A percentile compares a stretch with the other conserved stretches of the same genome.
Evolutionary conservation across 352 stramenopile species (phyloP).

Genomic region (Phytopythium vexans): DNA sequence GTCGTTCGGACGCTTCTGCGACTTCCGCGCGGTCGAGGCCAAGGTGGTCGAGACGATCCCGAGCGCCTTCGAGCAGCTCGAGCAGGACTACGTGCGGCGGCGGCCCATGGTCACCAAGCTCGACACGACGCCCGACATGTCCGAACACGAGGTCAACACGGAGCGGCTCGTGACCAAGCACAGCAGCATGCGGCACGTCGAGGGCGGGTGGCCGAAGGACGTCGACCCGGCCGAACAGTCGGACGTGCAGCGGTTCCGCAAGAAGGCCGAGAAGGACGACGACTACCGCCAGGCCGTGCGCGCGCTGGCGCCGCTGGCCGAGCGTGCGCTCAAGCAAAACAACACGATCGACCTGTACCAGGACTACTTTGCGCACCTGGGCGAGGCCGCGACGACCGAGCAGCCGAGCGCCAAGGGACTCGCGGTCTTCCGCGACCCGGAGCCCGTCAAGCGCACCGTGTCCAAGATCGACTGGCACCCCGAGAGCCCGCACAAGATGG

Average conservation of each 20-base stretch:
- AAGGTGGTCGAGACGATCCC: slow-evolving; percentile 90
- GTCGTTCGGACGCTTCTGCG: slow-evolving; percentile 92
- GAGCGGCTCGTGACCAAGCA: slow-evolving; percentile 92
- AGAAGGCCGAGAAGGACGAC: slow-evolving; percentile 97
- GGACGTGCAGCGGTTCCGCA: slow-evolving; percentile 94
- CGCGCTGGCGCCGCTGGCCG: slow-evolving; percentile 88
- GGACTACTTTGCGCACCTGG: slow-evolving; percentile 93
- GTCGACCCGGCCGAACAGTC: slow-evolving; percentile 96
- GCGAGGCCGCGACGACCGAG: slow-evolving; percentile 90
- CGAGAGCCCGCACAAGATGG: slow-evolving; percentile 94
- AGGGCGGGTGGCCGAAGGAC: slow-evolving; percentile 97
- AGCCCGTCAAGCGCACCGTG: slow-evolving; percentile 90
- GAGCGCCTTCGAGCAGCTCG: slow-evolving; percentile 66
- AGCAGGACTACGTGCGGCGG: slow-evolving; percentile 88
- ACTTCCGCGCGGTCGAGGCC: slow-evolving; percentile 89
- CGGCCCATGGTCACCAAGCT: slow-evolving; percentile 85
- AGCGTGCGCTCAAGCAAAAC: slow-evolving; percentile 95
- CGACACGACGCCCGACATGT: slow-evolving; percentile 91
- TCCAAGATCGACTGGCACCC: slow-evolving; percentile 98
- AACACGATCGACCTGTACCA: slow-evolving; percentile 99
- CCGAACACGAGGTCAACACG: slow-evolving; percentile 93
- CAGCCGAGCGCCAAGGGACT: slow-evolving; percentile 95
- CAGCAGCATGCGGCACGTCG: slow-evolving; percentile 93
- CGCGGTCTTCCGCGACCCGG: slow-evolving; percentile 96
- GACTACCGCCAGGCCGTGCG: slow-evolving; percentile 96